phyloP scores from a whole-genome alignment of 768 basidiomycete species.

The Terana coerulea region DNA sequence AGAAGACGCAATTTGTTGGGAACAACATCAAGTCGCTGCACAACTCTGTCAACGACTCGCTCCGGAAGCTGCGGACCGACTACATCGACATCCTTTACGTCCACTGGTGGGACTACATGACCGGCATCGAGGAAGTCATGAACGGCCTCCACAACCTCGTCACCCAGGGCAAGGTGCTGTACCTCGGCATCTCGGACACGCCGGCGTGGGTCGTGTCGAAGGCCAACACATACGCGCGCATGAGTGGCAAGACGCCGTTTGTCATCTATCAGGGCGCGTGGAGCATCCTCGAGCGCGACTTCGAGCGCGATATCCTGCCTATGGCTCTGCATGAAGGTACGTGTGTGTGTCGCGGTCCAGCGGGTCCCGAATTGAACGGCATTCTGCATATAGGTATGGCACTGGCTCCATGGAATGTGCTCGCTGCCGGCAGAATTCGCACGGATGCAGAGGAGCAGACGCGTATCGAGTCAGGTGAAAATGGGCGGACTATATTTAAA shows the following conservation, averaged over 20 bases:
- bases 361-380: background rate
- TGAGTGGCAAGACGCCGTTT: slow-evolving; percentile 38
- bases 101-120: slow-evolving; percentile 44
- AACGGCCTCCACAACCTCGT: slow-evolving; percentile 37
- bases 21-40: slow-evolving; percentile 35
- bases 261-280: slow-evolving; percentile 38
- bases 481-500: slow-evolving; percentile 30
- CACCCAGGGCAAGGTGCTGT: slow-evolving; percentile 37
- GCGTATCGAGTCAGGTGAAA: slow-evolving; percentile 27
- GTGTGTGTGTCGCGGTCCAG: slow-evolving; percentile 5
- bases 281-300: slow-evolving; percentile 30
- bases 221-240: slow-evolving; percentile 36
- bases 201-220: slow-evolving; percentile 35
- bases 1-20: slow-evolving; percentile 38
- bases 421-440: slow-evolving; percentile 37
- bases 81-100: slow-evolving; percentile 58
- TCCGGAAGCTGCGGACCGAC: slow-evolving; percentile 50
- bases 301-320: slow-evolving; percentile 40
- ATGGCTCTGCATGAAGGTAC: slow-evolving; percentile 29
- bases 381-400: slow-evolving; percentile 28
- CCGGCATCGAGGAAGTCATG: slow-evolving; percentile 41
- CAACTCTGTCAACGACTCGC: slow-evolving; percentile 30
- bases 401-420: slow-evolving; percentile 40
- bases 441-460: slow-evolving; percentile 35
- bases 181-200: slow-evolving; percentile 28